Base-by-base conservation (phyloP, 202 grass and related monocot genomes). In the Cymbopogon flexuosus region DNA sequence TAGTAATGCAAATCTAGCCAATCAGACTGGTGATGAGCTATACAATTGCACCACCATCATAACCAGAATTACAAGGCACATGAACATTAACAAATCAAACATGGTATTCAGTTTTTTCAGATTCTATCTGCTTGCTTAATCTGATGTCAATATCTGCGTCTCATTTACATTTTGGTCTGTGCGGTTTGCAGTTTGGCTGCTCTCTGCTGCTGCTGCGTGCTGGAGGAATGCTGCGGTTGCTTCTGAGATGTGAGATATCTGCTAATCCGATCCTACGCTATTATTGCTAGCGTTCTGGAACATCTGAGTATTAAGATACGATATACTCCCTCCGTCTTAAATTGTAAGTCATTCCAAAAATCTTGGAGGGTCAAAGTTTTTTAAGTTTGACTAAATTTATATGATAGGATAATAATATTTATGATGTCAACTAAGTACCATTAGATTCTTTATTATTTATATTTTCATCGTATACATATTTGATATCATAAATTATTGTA, bases 131-230 rank as follows among this genome's bases (percentile, higher is more conserved):
- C 18, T 45, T 22, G 70, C 47, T 31, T 56, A 34, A 37, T 73
- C 8, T 52, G 15, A 1, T 52, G 24, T 33, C 2, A 33, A 30
- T 33, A 52, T 49, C 15, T 19, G 10, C 27, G 1, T 35, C 29
- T 73, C 45, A 73, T 54, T 12, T 73, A 27, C 27, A 27, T 27
- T 27, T 73, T 73, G 9, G 4, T 34, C 29, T 11, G 29, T 33
- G 69, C 35, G 23, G 1, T 65, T 15, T 73, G 35, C 79, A 87
- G 79, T 37, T 73, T 83, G 79, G 85, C 66, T 2, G 45, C 66
- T 65, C 72, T 78, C 21, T 82, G 79, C 79, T 87, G 79, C 43
- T 87, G 85, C 65, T 87, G 73, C 73, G 23, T 83, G 27, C 85
- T 87, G 45, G 79, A 87, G 45, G 85, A 83, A 36, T 87, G 79